A percentile compares a stretch with the other conserved stretches of the same genome.
phyloP scores from a whole-genome alignment of 345 rosid species.

The Crucihimalaya himalaica region DNA sequence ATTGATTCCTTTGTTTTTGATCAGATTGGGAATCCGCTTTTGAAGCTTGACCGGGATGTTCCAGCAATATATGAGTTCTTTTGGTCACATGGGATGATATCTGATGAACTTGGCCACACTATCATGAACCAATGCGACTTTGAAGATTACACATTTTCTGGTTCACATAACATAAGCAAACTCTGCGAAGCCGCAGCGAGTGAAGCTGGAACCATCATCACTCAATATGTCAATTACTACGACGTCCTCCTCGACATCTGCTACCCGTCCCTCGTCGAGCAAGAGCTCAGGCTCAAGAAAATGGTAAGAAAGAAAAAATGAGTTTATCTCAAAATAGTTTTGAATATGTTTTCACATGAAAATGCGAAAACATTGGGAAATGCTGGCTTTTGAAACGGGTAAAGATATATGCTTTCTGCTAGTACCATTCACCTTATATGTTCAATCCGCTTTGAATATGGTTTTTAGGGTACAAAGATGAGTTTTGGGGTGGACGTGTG shows the following conservation, averaged over 20 bases:
- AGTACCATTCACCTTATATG: too few species aligned
- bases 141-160: conserved; percentile 62
- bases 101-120: conserved; percentile 78
- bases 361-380: too few species aligned
- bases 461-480: conserved; percentile 63
- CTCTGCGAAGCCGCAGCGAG: conserved; percentile 57
- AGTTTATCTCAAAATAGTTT: too few species aligned
- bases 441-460: not conserved
- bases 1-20: conserved; percentile 26
- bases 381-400: too few species aligned
- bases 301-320: conserved; percentile 43
- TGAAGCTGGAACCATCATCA: conserved; percentile 57
- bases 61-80: conserved; percentile 76
- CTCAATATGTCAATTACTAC: conserved; percentile 66
- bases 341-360: too few species aligned
- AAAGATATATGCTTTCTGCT: too few species aligned
- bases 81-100: conserved; percentile 97
- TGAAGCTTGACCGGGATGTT: conserved; percentile 71
- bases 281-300: conserved; percentile 79
- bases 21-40: conserved; percentile 92
- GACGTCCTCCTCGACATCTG: conserved; percentile 86
- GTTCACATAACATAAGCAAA: conserved; percentile 56
- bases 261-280: conserved; percentile 78
- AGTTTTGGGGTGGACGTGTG: conserved; percentile 91
- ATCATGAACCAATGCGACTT: conserved; percentile 79